phyloP scores from a whole-genome alignment of 768 basidiomycete species.

The Amanita inopinata region DNA sequence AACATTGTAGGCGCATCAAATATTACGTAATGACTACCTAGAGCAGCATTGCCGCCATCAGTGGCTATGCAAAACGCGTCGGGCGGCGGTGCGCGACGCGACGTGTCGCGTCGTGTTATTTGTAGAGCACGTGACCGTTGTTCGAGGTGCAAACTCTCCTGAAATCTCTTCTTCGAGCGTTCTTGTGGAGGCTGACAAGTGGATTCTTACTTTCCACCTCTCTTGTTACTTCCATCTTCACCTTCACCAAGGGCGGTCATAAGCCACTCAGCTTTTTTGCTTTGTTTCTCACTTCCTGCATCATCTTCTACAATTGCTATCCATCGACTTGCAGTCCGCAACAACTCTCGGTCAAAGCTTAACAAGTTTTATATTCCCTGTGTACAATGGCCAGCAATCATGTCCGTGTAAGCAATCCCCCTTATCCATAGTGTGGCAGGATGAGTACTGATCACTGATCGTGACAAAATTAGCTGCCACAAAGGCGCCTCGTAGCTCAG shows the following conservation, averaged over 20 bases:
- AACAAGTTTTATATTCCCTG: slow-evolving; percentile 15
- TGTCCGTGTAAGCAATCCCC: slow-evolving; percentile 39
- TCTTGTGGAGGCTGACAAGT: slow-evolving; percentile 30
- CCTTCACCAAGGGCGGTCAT: slow-evolving; percentile 15
- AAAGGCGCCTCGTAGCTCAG: slow-evolving; percentile 57
- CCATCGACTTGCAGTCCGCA: slow-evolving; percentile 14
- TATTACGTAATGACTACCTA: not conserved
- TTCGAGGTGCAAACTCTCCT: slow-evolving; percentile 16
- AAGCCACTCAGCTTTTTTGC: slow-evolving; percentile 12
- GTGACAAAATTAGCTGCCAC: slow-evolving; percentile 38
- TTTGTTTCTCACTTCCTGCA: slow-evolving; percentile 23
- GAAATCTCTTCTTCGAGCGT: slow-evolving; percentile 19
- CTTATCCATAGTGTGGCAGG: slow-evolving; percentile 7
- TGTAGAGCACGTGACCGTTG: slow-evolving; percentile 28
- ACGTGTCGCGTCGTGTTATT: slow-evolving; percentile 24
- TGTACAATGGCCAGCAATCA: slow-evolving; percentile 51
- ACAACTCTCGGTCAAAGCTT: not conserved
- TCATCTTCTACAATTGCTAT: slow-evolving; percentile 18
- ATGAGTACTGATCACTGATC: slow-evolving; percentile 1
- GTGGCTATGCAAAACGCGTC: not conserved
- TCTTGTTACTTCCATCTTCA: slow-evolving; percentile 19
- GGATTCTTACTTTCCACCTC: slow-evolving; percentile 17
- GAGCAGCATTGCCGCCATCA: slow-evolving; percentile 7
- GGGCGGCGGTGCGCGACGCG: slow-evolving; percentile 9
- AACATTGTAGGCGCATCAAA: too few relatives aligned